phyloP scores from a whole-genome alignment of 192 early-diverging fungal species.

The Haplosporangium gracile region DNA sequence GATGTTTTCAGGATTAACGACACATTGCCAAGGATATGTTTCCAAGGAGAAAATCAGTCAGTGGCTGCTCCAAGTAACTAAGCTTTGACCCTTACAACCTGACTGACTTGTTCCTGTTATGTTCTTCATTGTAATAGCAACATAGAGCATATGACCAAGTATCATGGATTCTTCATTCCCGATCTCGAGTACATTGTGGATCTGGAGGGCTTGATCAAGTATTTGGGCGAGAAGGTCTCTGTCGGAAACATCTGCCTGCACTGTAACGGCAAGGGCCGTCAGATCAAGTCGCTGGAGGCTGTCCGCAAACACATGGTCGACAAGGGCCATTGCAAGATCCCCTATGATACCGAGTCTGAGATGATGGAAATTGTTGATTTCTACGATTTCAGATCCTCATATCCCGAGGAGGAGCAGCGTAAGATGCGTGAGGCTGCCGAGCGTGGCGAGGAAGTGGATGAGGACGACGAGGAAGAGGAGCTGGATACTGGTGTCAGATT shows the following conservation, averaged over 20 bases:
- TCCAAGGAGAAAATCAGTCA: background rate
- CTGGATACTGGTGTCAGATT: conserved; percentile 57
- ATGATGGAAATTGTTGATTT: conserved; percentile 92
- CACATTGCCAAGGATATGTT: background rate
- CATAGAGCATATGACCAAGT: conserved; percentile 91
- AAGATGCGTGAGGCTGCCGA: conserved; percentile 57
- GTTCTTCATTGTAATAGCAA: conserved; percentile 58
- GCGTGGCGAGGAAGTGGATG: conserved; percentile 60
- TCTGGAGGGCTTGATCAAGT: conserved; percentile 88
- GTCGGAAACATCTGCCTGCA: conserved; percentile 96
- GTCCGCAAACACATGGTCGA: conserved; percentile 96
- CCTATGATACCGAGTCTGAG: conserved; percentile 95
- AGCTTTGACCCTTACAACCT: background rate
- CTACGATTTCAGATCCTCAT: conserved; percentile 95
- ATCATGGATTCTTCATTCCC: conserved; percentile 96
- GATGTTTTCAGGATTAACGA: background rate
- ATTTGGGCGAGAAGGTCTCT: conserved; percentile 94
- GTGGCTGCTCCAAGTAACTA: background rate
- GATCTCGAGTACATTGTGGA: conserved; percentile 95
- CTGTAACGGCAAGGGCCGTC: conserved; percentile 93
- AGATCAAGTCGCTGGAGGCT: conserved; percentile 87
- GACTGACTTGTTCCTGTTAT: background rate
- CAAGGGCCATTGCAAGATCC: conserved; percentile 97
- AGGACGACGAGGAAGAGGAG: conserved; percentile 56
- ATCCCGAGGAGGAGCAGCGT: conserved; percentile 71